phyloP scores from a whole-genome alignment of 177 flowering plant genomes.

The Vitis hybrid region DNA sequence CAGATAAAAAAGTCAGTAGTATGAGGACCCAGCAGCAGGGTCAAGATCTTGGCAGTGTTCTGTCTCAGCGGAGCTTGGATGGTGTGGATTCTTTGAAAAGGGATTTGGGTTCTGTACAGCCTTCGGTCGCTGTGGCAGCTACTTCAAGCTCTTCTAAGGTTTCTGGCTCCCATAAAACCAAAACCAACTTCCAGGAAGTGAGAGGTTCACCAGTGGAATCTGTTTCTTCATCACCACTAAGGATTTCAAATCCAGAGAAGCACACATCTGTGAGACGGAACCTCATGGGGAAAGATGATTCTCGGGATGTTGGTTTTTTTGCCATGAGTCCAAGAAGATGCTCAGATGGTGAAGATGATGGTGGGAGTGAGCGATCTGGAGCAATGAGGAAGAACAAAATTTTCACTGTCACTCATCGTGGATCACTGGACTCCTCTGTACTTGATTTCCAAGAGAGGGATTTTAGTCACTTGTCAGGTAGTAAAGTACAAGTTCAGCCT shows the following conservation, averaged over 20 bases:
- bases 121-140: constrained; percentile 55
- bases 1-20: constrained; percentile 28
- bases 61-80: constrained; percentile 37
- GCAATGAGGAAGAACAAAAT: constrained; percentile 34
- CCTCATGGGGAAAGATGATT: constrained; percentile 38
- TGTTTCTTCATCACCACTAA: constrained; percentile 90
- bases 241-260: constrained; percentile 52
- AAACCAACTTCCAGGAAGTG: constrained; percentile 49
- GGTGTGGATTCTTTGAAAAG: constrained; percentile 43
- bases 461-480: constrained; percentile 23
- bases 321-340: constrained; percentile 36
- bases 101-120: constrained; percentile 46
- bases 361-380: constrained; percentile 38
- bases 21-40: constrained; percentile 23
- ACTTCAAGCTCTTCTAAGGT: constrained; percentile 94
- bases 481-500: constrained; percentile 24
- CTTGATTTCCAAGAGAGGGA: constrained; percentile 40
- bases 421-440: constrained; percentile 36
- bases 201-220: constrained; percentile 95
- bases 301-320: constrained; percentile 24
- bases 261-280: constrained; percentile 31
- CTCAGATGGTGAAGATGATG: constrained; percentile 53
- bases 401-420: constrained; percentile 23
- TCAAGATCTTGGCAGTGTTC: constrained; percentile 25
- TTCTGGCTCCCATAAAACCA: constrained; percentile 68